Base-by-base conservation (phyloP, 495 filamentous ascomycete species). In the Aspergillus incahuasiensis region DNA sequence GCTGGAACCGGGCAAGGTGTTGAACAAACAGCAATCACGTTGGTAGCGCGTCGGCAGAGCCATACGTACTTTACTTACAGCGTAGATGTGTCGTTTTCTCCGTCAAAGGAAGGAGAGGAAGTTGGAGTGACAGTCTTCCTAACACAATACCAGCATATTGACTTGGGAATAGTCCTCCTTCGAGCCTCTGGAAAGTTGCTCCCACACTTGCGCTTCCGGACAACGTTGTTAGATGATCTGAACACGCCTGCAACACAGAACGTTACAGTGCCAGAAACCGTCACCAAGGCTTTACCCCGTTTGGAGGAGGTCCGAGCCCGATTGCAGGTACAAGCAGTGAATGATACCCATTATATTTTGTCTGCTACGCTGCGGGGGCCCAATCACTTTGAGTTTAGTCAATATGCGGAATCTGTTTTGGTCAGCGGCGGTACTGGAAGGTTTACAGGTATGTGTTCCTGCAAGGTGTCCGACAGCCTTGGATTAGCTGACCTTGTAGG, bases 331-430 rank as follows among this genome's bases (percentile, higher is more conserved):
- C 43, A 51, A 20, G 55, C 60, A 1, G 24, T 44, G 1, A 55
- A 63, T 55, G 52, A 55, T 13, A 61, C 54, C 5, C 57, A 63
- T 38, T 65, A 65, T 44, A 46, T 30, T 34, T 40, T 65, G 7
- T 54, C 54, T 20, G 62, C 55, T n/a, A 28, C 40, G 16, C 34
- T 60, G 3, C 48, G 48, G 5, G 45, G 19, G 4, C 19, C 32
- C 21, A 24, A 22, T 5, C 28, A 50, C 7, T 46, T 49, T 3
- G 44, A 43, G 16, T 44, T 54, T 15, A 46, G 40, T 11, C 48
- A 57, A 20, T 6, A 28, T 5, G 48, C 44, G 7, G 32, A 51
- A n/a, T 48, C 55, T 12, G 44, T 44, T 11, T 22, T 64, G 6
- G 52, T 64, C 6, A 62, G 62, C 44, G 55, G 60, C 0, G 62